Evolutionary conservation across 2,329 filamentous ascomycete species (phyloP).

Genomic region (Hypoxylon sp.): DNA sequence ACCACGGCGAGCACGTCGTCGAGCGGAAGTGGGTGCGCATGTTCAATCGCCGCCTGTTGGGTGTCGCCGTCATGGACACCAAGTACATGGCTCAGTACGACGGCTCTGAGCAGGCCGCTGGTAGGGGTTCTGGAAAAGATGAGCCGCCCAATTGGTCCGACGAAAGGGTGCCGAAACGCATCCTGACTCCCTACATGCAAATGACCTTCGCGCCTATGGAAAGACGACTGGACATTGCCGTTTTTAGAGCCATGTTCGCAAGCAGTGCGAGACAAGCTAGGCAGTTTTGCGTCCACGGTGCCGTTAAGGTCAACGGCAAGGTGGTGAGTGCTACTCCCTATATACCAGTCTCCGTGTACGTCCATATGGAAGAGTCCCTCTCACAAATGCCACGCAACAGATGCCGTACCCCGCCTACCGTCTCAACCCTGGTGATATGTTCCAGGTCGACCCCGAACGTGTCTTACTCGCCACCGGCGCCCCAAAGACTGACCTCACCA

Average conservation of each 20-base stretch:
- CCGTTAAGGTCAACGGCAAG: constrained; percentile 96
- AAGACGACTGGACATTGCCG: constrained; percentile 90
- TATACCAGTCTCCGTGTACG: neutral
- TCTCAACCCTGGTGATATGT: constrained; percentile 97
- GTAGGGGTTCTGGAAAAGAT: constrained; percentile 82
- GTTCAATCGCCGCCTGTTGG: constrained; percentile 85
- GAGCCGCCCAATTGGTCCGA: constrained; percentile 42
- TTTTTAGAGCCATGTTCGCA: constrained; percentile 94
- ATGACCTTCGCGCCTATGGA: constrained; percentile 96
- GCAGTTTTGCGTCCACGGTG: constrained; percentile 93
- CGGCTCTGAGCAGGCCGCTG: constrained; percentile 85
- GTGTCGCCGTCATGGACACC: constrained; percentile 88
- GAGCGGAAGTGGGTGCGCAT: constrained; percentile 96
- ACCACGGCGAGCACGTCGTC: constrained; percentile 94
- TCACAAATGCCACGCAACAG: constrained; percentile 61
- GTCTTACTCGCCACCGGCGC: constrained; percentile 90
- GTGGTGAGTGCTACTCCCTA: constrained; percentile 71
- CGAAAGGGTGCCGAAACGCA: neutral
- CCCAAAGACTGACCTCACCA: constrained; percentile 67
- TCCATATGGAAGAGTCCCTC: neutral
- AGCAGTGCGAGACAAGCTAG: constrained; percentile 93
- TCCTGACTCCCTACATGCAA: constrained; percentile 90
- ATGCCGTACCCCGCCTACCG: constrained; percentile 94
- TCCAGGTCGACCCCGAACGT: constrained; percentile 91
- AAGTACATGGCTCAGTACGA: constrained; percentile 83